Base-by-base conservation (phyloP, 2,329 filamentous ascomycete species). In the Trichoderma atroviride region DNA sequence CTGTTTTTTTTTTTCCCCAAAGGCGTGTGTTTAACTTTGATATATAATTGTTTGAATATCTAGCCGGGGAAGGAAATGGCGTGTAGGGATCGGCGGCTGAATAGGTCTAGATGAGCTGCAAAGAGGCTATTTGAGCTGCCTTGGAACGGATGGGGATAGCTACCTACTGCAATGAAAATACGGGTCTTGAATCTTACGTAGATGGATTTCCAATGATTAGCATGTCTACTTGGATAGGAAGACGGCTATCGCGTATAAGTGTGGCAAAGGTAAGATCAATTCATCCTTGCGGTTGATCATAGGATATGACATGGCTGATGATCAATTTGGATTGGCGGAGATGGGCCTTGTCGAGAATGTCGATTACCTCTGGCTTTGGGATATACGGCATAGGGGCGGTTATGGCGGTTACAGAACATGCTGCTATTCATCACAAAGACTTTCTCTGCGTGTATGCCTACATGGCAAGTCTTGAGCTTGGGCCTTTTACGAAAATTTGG, bases 271-370 rank as follows among this genome's bases (percentile, higher is more conserved):
- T 24, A 31, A 31, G 61, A 64, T 40, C n/a, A 27, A 35, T 40
- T 16, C 35, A 64, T 64, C 61, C 61, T 31, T 55, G 61, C 50
- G 61, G 61, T 64, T 64, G 35, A 65, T 65, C 62, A 47, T 56
- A 43, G 27, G 29, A 31, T 22, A 14, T 58, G 55, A 14, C 5
- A 14, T 53, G 11, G 11, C n/a, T 31, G 55, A 16, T 33, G 55
- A 57, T 57, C 31, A 37, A 37, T 31, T 19, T 11, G n/a, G 62
- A 24, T 64, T 65, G 16, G 58, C 57, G 43, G 27, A 35, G 37
- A 60, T 47, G 14, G 14, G 40, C 27, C 14, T 35, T 59, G 24
- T 19, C 11, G 47, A 24, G 47, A 50, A 50, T 59, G n/a, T 59
- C 35, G 33, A 59, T 35, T 35, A 13, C 19, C 35, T 59, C 31